Conservation (phyloP, 306 rosid species). For the Prunus persica region Prunus_persica_NCBIv2 NC_034015.1:16940501-16941000, state of each 20-base stretch:
- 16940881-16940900: constrained; percentile 28
- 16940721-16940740: constrained; percentile 90
- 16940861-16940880: constrained; percentile 91
- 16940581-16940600: constrained; percentile 93
- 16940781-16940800: constrained; percentile 62
- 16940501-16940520: constrained; percentile 93
- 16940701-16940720: constrained; percentile 86
- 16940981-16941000: neutral
- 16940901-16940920: constrained; percentile 3
- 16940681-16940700: constrained; percentile 13
- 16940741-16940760: constrained; percentile 95
- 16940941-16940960: neutral
- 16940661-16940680: constrained; percentile 10
- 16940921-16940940: neutral
- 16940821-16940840: constrained; percentile 65
- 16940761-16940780: constrained; percentile 89
- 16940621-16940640: constrained; percentile 21
- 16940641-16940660: constrained; percentile 4
- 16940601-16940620: constrained; percentile 19
- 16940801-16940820: constrained; percentile 51
- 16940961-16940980: neutral
- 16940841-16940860: constrained; percentile 86
- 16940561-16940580: constrained; percentile 88
- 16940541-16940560: constrained; percentile 91
- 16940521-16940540: constrained; percentile 87